Evolutionary conservation across 257 asterid genomes (phyloP).

Genomic region (Thymus quinquecostatus): DNA sequence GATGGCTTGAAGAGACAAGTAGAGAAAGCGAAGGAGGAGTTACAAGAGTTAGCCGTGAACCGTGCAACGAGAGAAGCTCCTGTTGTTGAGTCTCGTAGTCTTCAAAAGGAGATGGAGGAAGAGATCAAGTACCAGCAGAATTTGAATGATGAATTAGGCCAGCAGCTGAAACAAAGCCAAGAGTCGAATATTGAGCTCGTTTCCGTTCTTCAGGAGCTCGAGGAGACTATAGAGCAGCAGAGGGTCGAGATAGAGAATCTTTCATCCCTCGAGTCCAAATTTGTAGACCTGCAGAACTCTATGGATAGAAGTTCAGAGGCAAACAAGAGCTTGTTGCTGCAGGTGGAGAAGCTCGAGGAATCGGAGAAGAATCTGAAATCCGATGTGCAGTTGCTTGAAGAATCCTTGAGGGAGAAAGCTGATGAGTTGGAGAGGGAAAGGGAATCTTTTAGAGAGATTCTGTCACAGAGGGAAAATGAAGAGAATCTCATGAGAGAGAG

Average conservation of each 20-base stretch:
- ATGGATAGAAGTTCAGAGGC: conserved; percentile 38
- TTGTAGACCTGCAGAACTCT: conserved; percentile 34
- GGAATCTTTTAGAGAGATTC: conserved; percentile 39
- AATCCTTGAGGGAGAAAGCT: conserved; percentile 46
- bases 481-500: conserved; percentile 47
- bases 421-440: conserved; percentile 50
- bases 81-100: conserved; percentile 41
- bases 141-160: conserved; percentile 58
- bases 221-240: conserved; percentile 75
- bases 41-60: conserved; percentile 40
- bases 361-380: conserved; percentile 52
- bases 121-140: conserved; percentile 70
- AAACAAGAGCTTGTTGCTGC: conserved; percentile 35
- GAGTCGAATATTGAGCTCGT: conserved; percentile 86
- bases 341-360: conserved; percentile 47
- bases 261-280: conserved; percentile 42
- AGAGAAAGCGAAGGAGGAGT: conserved; percentile 46
- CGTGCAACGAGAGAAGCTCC: conserved; percentile 38
- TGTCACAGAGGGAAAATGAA: conserved; percentile 39
- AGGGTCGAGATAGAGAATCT: conserved; percentile 69
- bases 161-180: conserved; percentile 73
- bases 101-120: conserved; percentile 59
- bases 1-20: conserved; percentile 63
- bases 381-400: conserved; percentile 46
- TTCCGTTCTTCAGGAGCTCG: conserved; percentile 86